These are phyloP conservation scores for Lathyrus tuberosus DNA, from an alignment of 306 rosid species.

Conservation along the genomic window DNA sequence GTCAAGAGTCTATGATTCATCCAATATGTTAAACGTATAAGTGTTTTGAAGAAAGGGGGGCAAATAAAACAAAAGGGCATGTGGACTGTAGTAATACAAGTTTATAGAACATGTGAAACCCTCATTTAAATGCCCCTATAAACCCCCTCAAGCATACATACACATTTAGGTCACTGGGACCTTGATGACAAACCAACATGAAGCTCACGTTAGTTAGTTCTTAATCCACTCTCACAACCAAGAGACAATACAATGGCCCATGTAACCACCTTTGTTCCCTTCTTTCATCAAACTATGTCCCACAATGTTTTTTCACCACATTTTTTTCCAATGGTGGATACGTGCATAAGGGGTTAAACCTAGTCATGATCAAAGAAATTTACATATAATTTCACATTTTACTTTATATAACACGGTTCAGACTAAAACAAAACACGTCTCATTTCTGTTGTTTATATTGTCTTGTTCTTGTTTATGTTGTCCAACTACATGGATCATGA, in stretches of 20 bases:
- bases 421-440: slow-evolving; percentile 8
- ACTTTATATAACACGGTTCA: neutral
- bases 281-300: slow-evolving; percentile 55
- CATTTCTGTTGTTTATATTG: slow-evolving; percentile 2
- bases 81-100: slow-evolving; percentile 71
- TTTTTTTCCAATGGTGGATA: slow-evolving; percentile 13
- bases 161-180: slow-evolving; percentile 51
- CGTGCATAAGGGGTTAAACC: slow-evolving; percentile 18
- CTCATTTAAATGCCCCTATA: slow-evolving; percentile 65
- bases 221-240: slow-evolving; percentile 44
- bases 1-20: no score
- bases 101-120: slow-evolving; percentile 82
- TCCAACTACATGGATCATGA: slow-evolving; percentile 31
- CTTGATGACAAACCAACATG: slow-evolving; percentile 82
- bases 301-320: slow-evolving; percentile 8
- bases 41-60: slow-evolving; percentile 35
- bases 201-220: slow-evolving; percentile 70
- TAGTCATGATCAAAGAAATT: slow-evolving; percentile 34
- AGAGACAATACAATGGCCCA: slow-evolving; percentile 56
- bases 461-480: neutral
- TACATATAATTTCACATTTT: neutral
- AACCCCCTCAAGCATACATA: slow-evolving; percentile 47
- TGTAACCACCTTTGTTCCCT: slow-evolving; percentile 60
- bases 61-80: slow-evolving; percentile 55
- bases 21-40: neutral